Evolutionary conservation across 2,329 filamentous ascomycete genomes (phyloP), one percentile per base, ranked within the genome.

Genomic region (Trichoderma sp.): DNA sequence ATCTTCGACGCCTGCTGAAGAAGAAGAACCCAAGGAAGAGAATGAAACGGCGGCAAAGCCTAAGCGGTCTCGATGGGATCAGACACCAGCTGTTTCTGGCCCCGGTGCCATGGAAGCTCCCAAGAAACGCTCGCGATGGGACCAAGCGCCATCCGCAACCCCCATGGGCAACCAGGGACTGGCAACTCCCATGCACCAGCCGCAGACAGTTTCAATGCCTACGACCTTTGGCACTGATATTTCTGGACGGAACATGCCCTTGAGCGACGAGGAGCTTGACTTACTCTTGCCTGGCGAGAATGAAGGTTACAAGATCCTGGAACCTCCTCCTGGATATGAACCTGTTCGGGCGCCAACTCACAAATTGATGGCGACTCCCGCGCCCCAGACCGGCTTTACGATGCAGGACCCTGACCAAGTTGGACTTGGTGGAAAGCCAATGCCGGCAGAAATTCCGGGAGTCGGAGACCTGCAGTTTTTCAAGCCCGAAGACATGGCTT

Each of bases 401-500:
- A 97, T 97, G 89, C 96, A 98, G 78, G 94, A 99, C 74, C 92
- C 94, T 10, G 94, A 96, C 74, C 94, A 92, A 77, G 89, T 90
- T 70, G 88, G 93, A 72, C 84, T 92, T 61, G 88, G 95, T 77
- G 93, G 94, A 73, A 97, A 96, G 81, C 93, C 96, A 74, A 88
- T 98, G 75, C 93, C 95, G 10, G 97, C 93, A 4, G 95, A 98
- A 77, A 97, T 99, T 47, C 94, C 96, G 4, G 96, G 96, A 49
- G 94, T 99, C 61, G 94, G 94, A 49, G 96, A 99, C 79, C 83
- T 99, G 63, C 94, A 97, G 74, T 99, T 98, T 79, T 97, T 99
- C 87, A 99, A 99, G 82, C 89, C 94, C 1, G 96, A 99, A 79
- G 96, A 99, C 80, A 97, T 98, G 94, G 91, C 93, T 49, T 99